Conservation (phyloP, 805 yeast species). For the Ogataea corticis region DNA sequence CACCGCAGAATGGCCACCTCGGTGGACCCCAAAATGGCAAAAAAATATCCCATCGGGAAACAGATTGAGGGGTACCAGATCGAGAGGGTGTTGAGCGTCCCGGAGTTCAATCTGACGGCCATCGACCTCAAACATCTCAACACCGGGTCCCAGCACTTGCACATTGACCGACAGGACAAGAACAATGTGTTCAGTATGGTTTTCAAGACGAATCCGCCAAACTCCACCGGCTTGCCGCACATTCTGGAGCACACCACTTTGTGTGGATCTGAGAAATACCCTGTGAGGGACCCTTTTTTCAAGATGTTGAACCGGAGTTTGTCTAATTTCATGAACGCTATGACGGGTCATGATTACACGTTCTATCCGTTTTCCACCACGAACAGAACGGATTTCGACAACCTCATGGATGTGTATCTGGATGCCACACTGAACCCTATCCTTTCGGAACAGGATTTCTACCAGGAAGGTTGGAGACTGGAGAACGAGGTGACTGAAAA, state of each 20-base stretch:
- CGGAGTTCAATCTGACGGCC: slow-evolving; percentile 81
- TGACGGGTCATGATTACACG: slow-evolving; percentile 97
- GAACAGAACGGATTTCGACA: slow-evolving; percentile 74
- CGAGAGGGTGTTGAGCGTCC: slow-evolving; percentile 63
- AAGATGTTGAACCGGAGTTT: slow-evolving; percentile 95
- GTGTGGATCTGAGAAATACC: slow-evolving; percentile 89
- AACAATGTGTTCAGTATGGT: slow-evolving; percentile 89
- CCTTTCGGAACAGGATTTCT: slow-evolving; percentile 75
- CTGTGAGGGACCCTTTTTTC: slow-evolving; percentile 96
- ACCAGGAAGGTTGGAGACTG: slow-evolving; percentile 97
- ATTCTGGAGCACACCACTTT: slow-evolving; percentile 93
- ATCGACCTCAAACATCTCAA: slow-evolving; percentile 64
- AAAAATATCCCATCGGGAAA: slow-evolving; percentile 64
- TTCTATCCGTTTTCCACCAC: slow-evolving; percentile 97
- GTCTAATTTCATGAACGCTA: slow-evolving; percentile 96
- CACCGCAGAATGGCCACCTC: slow-evolving; percentile 4
- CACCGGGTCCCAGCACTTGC: slow-evolving; percentile 81
- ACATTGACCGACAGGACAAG: slow-evolving; percentile 76
- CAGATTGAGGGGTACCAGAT: slow-evolving; percentile 68
- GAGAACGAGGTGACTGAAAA: slow-evolving; percentile 70
- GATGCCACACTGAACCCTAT: slow-evolving; percentile 86
- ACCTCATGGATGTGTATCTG: slow-evolving; percentile 82
- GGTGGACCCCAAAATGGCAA: slow-evolving; percentile 10
- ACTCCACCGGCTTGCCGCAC: slow-evolving; percentile 94
- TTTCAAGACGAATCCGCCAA: slow-evolving; percentile 93